Evolutionary conservation across 495 filamentous ascomycete genomes (phyloP), one percentile per base, ranked within the genome.

Genomic region (Trichoderma virens): DNA sequence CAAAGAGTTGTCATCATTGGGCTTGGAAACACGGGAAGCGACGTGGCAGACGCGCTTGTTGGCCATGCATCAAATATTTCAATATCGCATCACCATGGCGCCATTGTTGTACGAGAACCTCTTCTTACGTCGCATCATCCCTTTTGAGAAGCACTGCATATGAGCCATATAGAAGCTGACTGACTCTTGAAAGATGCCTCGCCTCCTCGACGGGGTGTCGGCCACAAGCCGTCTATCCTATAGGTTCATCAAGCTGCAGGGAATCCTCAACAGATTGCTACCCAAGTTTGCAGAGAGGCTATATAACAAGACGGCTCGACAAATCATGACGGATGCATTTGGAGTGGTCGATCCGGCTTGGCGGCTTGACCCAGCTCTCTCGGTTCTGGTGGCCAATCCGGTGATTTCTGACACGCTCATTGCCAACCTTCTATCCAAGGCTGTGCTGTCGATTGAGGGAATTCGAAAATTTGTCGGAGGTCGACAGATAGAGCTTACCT

Each of bases 391-490:
- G 18, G 64, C 39, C 16, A 56, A 34, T 23, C 64, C 64, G 35
- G 60, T 61, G 14, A 45, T 65, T 6, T 54, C 64, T 31, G 66
- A 68, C 60, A 65, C 68, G 35, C 66, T 73, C 30, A 64, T 72
- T 9, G 63, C 65, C 41, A 63, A 65, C 20, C 38, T 72, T 23
- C 41, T 63, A 18, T 56, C 67, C 13, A 67, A 61, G 11, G 64
- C 51, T n/a, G 65, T 72, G 11, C 62, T 32, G 5, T 67, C 68
- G 13, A 67, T 67, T 20, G 60, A 25, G 35, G 68, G 67, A 27
- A 66, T 70, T 34, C 61, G 65, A 45, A 65, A 66, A 23, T 69
- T 72, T 43, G 59, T 32, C 9, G 69, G 66, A 9, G 62, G 63
- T 0, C 13, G 63, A 25, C 32, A 63, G 34, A 64, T 72, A 0